phyloP scores from a whole-genome alignment of 2,329 filamentous ascomycete species.

The Hypocrella siamensis region DNA sequence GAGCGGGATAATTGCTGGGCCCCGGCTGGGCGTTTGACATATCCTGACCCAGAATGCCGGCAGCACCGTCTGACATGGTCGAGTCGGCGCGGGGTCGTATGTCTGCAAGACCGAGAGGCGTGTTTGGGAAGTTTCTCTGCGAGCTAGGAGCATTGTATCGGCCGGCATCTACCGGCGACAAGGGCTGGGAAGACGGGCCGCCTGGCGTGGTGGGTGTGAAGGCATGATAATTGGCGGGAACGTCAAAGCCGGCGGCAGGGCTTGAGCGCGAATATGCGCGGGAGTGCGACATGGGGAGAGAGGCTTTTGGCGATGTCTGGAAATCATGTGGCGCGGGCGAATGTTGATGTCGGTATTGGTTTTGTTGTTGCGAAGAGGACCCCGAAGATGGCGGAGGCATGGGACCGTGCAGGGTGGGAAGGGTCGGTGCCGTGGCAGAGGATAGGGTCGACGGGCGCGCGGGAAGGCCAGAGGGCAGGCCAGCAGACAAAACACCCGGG shows the following conservation, averaged over 20 bases:
- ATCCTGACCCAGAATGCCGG: conserved; percentile 49
- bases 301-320: conserved; percentile 48
- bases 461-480: no score
- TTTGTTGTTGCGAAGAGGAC: conserved; percentile 18
- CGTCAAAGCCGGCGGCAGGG: conserved; percentile 47
- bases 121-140: conserved; percentile 58
- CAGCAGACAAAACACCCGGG: conserved; percentile 33
- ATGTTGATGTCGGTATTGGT: conserved; percentile 13
- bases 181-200: conserved; percentile 46
- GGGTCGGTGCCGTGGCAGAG: conserved; percentile 26
- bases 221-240: conserved; percentile 35
- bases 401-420: conserved; percentile 30
- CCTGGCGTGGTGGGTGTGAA: conserved; percentile 52
- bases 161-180: conserved; percentile 33
- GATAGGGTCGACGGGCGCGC: conserved; percentile 19
- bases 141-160: conserved; percentile 42
- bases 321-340: conserved; percentile 36
- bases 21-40: conserved; percentile 46
- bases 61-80: conserved; percentile 55
- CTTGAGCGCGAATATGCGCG: conserved; percentile 78
- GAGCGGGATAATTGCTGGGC: conserved; percentile 86
- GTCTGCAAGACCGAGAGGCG: conserved; percentile 79
- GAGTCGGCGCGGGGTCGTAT: conserved; percentile 80
- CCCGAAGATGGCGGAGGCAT: conserved; percentile 18
- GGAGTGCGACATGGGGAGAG: conserved; percentile 50